phyloP scores from a whole-genome alignment of 2,329 filamentous ascomycete genomes.

The Claviceps sp. region DNA sequence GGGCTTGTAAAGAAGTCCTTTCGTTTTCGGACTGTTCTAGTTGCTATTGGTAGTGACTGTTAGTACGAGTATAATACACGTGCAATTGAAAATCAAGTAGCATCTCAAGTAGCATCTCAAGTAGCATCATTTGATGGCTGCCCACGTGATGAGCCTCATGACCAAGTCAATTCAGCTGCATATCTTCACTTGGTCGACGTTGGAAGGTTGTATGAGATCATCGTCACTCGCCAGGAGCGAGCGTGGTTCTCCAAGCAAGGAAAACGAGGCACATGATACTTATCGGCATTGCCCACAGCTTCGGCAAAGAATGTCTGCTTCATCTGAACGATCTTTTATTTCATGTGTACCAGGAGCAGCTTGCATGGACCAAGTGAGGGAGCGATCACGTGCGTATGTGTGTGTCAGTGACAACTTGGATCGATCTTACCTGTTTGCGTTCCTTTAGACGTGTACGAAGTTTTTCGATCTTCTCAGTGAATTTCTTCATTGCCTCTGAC shows the following conservation, averaged over 20 bases:
- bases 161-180: not conserved
- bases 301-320: not conserved
- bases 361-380: not conserved
- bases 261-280: not conserved
- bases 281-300: not conserved
- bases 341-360: not conserved
- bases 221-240: not conserved
- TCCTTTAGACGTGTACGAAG: conserved; percentile 40
- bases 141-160: not conserved
- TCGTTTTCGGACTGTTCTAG: conserved; percentile 44
- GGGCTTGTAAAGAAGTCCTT: conserved; percentile 40
- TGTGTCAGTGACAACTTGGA: not conserved
- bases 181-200: not conserved
- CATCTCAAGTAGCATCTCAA: not conserved
- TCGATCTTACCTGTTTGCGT: conserved; percentile 42
- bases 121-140: not conserved
- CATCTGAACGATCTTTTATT: not conserved
- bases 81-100: not conserved
- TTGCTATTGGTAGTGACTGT: conserved; percentile 30
- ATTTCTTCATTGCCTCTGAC: conserved; percentile 26
- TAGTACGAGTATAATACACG: not conserved
- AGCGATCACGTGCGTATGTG: not conserved
- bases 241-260: not conserved
- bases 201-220: not conserved
- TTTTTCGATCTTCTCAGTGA: conserved; percentile 43